A percentile compares a stretch with the other conserved stretches of the same genome.
Conservation (phyloP, 148 eudicot species). For the Amaranthus hypochondriacus region DNA sequence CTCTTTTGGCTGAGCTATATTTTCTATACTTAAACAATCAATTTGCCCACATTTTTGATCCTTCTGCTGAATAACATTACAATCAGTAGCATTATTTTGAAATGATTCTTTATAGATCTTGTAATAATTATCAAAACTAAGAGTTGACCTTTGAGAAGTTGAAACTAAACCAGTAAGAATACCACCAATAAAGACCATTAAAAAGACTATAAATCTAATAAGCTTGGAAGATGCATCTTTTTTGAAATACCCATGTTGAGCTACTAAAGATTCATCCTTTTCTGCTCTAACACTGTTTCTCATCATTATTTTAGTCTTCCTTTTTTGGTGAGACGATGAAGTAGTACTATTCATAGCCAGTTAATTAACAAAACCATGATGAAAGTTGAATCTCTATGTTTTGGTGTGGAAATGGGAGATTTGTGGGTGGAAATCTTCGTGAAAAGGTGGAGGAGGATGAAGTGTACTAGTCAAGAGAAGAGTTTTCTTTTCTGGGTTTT, state of each 20-base stretch:
- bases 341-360: neutral
- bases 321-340: neutral
- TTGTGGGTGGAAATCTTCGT: too few species aligned
- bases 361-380: neutral
- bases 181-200: neutral
- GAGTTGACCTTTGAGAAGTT: conserved; percentile 2
- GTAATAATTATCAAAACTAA: neutral
- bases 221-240: conserved; percentile 3
- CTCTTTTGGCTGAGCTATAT: neutral
- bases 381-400: neutral
- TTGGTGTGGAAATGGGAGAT: too few species aligned
- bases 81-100: too few species aligned
- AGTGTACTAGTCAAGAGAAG: too few species aligned
- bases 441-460: too few species aligned
- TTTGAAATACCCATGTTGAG: neutral
- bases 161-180: conserved; percentile 3
- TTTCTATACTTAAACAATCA: neutral
- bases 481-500: too few species aligned
- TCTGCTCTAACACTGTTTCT: neutral
- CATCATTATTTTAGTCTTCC: neutral
- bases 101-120: neutral
- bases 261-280: neutral
- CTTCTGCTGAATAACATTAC: too few species aligned
- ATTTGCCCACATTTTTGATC: neutral
- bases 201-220: neutral